Base-by-base conservation (phyloP, 1,284 basidiomycete genomes). In the Somion occarium region DNA sequence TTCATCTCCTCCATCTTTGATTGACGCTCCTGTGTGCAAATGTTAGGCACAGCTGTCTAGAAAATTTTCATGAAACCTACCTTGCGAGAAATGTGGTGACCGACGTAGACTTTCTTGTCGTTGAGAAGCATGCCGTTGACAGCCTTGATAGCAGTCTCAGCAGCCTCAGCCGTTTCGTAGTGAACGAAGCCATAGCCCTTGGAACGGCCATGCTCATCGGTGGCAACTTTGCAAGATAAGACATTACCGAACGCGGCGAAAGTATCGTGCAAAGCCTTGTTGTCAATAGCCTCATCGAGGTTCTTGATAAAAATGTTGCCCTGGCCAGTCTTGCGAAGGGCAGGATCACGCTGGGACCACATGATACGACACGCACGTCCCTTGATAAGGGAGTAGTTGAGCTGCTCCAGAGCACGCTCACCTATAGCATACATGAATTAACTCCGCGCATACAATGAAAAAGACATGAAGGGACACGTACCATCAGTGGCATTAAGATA, bases 221-320 rank as follows among this genome's bases (percentile, higher is more conserved):
- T 91, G 55, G 96, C 97, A 61, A 99, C 96, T 78, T 99, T 99
- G 88, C 97, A 99, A 38, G 97, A 99, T 58, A 99, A 78, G 59
- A 99, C 97, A 66, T 97, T 96, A 57, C 97, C 97, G 68, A 99
- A 99, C 46, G 97, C 96, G 56, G 93, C 94, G 69, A 99, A 99
- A 46, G 97, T 99, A 72, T 99, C 97, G 70, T 99, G 97, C 55
- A 99, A 91, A 59, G 97, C 97, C 86, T 99, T 99, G 84, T 99
- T 99, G 78, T 99, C 97, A 63, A 99, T 99, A 57, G 82, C 81
- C 72, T 97, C 93, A 70, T 99, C 97, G 61, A 99, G 78, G 77
- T 99, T 99, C 80, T 99, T 99, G 79, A 99, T 99, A 78, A 99
- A 99, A 69, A 99, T 96, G 75, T 99, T 99, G 73, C 97, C 97